Conservation (phyloP, 192 early-diverging fungal genomes). For the Backusella morwellensis region DNA sequence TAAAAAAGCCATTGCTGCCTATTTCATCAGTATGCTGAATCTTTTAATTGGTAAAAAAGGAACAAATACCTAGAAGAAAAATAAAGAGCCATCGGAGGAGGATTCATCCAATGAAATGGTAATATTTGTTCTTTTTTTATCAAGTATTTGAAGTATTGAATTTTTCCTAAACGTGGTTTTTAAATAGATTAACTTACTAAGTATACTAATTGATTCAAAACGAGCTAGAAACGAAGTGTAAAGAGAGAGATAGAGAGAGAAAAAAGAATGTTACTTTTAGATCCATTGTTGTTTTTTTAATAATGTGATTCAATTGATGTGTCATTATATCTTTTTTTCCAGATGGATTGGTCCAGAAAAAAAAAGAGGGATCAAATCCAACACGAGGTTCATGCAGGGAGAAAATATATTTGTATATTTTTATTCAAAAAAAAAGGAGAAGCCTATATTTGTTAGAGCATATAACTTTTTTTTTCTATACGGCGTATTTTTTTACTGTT, state of each 20-base stretch:
- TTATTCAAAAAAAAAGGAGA: background rate
- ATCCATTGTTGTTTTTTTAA: background rate
- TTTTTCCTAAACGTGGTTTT: background rate
- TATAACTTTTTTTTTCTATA: background rate
- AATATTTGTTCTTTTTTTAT: background rate
- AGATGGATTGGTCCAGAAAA: background rate
- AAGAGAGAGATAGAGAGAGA: background rate
- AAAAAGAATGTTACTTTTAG: background rate
- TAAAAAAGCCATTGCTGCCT: background rate
- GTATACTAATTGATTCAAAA: background rate
- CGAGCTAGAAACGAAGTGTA: background rate
- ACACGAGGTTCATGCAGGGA: background rate
- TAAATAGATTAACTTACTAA: background rate
- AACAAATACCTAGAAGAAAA: background rate
- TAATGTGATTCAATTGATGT: background rate
- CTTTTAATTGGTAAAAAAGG: background rate
- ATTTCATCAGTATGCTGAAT: background rate
- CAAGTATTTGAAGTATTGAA: constrained; percentile 1
- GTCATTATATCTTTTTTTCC: background rate
- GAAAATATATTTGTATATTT: background rate
- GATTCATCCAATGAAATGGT: background rate
- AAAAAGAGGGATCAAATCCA: background rate
- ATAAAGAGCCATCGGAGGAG: background rate
- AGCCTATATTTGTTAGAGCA: background rate
- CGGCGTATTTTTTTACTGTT: background rate